Base-by-base conservation (phyloP, 2,329 filamentous ascomycete genomes). In the Dothideomycetes sp. region DNA sequence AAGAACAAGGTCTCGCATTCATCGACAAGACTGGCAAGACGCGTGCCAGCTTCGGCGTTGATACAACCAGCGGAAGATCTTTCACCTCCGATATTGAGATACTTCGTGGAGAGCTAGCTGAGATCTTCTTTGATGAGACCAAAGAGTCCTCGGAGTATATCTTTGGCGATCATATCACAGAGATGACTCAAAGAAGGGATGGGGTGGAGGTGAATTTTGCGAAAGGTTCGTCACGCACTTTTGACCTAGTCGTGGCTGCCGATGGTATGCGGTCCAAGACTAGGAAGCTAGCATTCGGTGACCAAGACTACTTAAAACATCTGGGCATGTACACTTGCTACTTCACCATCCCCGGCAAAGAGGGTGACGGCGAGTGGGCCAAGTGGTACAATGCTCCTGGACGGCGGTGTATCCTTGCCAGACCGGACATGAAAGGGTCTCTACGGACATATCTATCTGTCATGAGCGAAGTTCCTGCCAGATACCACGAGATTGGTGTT, bases 71-170 rank as follows among this genome's bases (percentile, higher is more conserved):
- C 19, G 24, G 14, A 12, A 10, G 24, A 22, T n/a, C 35, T 15
- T 58, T 72, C 17, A 69, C 68, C 0, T 61, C 58, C 0, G 71
- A 76, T 16, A 67, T 63, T 29, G 73, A 76, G 52, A 74, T 77
- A 35, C 66, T 76, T 62, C 58, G 73, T 7, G 71, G 68, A 0
- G 68, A 74, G 38, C 45, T 77, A 19, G 66, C 62, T 10, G 50
- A 48, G 1, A 47, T 75, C 2, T 41, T 76, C 0, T 61, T 69
- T 5, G 39, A 50, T 4, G 47, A 42, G 14, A 48, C 48, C 4
- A 52, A 45, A 12, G 22, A 27, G n/a, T 12, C 22, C 7, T 27
- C 7, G 7, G 52, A 58, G 19, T 55, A 48, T 32, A 44, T 57
- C 18, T 58, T 54, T 34, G 50, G 48, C 3, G 54, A 56, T 30